These are phyloP conservation scores for Gonapodya sp. DNA, from an alignment of 192 early-diverging fungal genomes.

Conservation along the genomic window DNA sequence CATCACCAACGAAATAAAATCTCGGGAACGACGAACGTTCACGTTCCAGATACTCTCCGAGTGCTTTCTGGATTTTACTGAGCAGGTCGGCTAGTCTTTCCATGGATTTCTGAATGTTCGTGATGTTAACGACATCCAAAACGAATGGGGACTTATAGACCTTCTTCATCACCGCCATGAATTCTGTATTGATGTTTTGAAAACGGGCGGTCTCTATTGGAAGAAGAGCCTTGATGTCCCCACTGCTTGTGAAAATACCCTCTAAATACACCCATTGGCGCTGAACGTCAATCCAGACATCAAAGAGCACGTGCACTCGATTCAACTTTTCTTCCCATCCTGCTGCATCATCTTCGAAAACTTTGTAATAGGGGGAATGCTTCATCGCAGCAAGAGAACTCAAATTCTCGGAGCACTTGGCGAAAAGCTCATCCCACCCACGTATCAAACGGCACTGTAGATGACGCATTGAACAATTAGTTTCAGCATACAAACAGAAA, in stretches of 20 bases:
- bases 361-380: slow-evolving; percentile 93
- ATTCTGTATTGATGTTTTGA: slow-evolving; percentile 95
- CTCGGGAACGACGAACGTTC: slow-evolving; percentile 95
- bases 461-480: not conserved
- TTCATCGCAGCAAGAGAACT: slow-evolving; percentile 95
- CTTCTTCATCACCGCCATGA: slow-evolving; percentile 96
- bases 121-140: slow-evolving; percentile 84
- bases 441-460: slow-evolving; percentile 77
- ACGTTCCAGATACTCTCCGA: slow-evolving; percentile 97
- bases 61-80: slow-evolving; percentile 92
- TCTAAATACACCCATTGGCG: slow-evolving; percentile 99
- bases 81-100: slow-evolving; percentile 89
- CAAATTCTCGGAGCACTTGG: slow-evolving; percentile 90
- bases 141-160: slow-evolving; percentile 98
- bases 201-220: slow-evolving; percentile 95
- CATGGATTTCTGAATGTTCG: slow-evolving; percentile 89
- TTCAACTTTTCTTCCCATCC: slow-evolving; percentile 96
- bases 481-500: no score
- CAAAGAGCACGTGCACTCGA: slow-evolving; percentile 89
- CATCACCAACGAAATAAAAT: slow-evolving; percentile 99
- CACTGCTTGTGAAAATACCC: slow-evolving; percentile 93
- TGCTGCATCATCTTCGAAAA: slow-evolving; percentile 93
- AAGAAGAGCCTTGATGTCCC: slow-evolving; percentile 93
- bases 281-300: slow-evolving; percentile 99
- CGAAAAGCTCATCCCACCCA: slow-evolving; percentile 98